Conservation (phyloP, 2,329 filamentous ascomycete genomes). For the Colletotrichum musicola region DNA sequence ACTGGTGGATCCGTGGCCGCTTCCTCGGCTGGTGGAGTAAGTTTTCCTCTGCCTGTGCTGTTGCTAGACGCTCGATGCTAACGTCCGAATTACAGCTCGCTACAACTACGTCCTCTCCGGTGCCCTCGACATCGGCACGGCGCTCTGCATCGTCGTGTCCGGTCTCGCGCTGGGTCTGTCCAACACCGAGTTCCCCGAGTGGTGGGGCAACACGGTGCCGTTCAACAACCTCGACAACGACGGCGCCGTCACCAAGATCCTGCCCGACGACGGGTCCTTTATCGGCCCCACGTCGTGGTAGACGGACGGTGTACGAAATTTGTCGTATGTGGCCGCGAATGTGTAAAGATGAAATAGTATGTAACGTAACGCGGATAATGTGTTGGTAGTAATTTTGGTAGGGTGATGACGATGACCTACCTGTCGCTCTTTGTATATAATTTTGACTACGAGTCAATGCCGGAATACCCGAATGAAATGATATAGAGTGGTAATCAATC, state of each 20-base stretch:
- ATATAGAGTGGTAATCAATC: too few species aligned
- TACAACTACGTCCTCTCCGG: slow-evolving; percentile 73
- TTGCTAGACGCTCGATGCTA: background rate
- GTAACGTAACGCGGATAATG: slow-evolving; percentile 19
- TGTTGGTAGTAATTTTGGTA: background rate
- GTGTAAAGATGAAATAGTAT: background rate
- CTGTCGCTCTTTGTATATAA: too few species aligned
- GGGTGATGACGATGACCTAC: too few species aligned
- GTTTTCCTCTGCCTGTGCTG: background rate
- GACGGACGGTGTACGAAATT: slow-evolving; percentile 40
- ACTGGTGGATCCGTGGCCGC: slow-evolving; percentile 62
- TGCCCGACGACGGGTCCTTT: slow-evolving; percentile 45
- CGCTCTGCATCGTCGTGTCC: slow-evolving; percentile 67
- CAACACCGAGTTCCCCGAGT: slow-evolving; percentile 57
- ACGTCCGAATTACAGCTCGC: slow-evolving; percentile 46
- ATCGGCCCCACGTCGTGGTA: slow-evolving; percentile 46
- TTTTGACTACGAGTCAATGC: too few species aligned
- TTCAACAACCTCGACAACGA: slow-evolving; percentile 49
- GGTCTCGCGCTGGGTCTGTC: slow-evolving; percentile 61
- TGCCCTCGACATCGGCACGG: slow-evolving; percentile 69
- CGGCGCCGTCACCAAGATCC: slow-evolving; percentile 44
- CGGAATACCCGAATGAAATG: too few species aligned
- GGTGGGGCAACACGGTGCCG: slow-evolving; percentile 62
- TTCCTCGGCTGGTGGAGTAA: slow-evolving; percentile 68
- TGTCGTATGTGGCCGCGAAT: background rate